A percentile compares a stretch with the other conserved stretches of the same genome.
Conservation (phyloP, 1,139 yeast genomes). For the Suhomyces anneliseae region DNA sequence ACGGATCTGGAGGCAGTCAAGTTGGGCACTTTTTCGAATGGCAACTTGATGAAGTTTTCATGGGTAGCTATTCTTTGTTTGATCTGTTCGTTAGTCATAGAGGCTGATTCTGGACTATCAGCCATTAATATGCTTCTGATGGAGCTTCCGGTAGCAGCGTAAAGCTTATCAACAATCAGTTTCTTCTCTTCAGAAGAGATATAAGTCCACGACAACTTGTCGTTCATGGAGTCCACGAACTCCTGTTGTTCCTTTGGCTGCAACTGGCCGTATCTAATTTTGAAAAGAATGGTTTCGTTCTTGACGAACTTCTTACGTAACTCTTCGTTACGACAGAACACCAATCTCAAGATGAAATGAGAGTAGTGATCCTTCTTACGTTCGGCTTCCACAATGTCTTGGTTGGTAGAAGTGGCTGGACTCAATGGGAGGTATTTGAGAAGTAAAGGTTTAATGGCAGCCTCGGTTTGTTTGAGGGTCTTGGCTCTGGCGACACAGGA, state of each 20-base stretch:
- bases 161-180: constrained; percentile 50
- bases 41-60: constrained; percentile 75
- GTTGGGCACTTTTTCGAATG: constrained; percentile 82
- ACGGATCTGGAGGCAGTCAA: constrained; percentile 71
- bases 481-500: constrained; percentile 68
- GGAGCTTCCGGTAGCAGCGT: constrained; percentile 48
- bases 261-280: constrained; percentile 64
- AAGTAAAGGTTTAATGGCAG: constrained; percentile 63
- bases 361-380: constrained; percentile 89
- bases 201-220: constrained; percentile 68
- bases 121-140: constrained; percentile 36
- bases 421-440: constrained; percentile 66
- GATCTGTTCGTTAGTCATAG: constrained; percentile 43
- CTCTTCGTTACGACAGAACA: constrained; percentile 89
- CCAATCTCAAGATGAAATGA: constrained; percentile 82
- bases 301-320: constrained; percentile 74
- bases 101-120: constrained; percentile 24
- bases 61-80: constrained; percentile 41
- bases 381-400: constrained; percentile 43
- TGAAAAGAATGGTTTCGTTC: constrained; percentile 74
- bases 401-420: constrained; percentile 32
- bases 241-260: constrained; percentile 69
- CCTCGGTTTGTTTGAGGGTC: constrained; percentile 62
- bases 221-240: constrained; percentile 56
- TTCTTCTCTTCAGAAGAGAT: constrained; percentile 64